These are phyloP conservation scores for Chiua virens DNA, from an alignment of 768 basidiomycete species.

Conservation along the genomic window DNA sequence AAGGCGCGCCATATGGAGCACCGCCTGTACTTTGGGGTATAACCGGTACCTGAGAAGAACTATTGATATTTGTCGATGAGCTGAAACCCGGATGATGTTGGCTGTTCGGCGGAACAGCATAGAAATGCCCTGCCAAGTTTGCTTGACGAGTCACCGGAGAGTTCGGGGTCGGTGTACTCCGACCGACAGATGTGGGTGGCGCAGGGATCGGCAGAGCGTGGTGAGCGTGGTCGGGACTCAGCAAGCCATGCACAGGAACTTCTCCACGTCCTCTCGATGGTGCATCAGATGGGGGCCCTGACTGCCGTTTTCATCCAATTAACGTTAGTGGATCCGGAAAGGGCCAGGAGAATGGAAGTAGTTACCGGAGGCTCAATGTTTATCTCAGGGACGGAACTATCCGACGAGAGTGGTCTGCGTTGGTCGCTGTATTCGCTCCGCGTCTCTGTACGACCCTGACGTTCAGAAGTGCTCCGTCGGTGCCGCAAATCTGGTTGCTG, in stretches of 20 bases:
- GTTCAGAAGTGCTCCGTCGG: conserved; percentile 23
- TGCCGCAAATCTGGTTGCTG: conserved; percentile 14
- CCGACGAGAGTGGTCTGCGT: conserved; percentile 29
- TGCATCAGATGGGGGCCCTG: conserved; percentile 32
- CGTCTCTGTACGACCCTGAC: conserved; percentile 23
- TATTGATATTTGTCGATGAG: not conserved
- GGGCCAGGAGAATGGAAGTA: conserved; percentile 2
- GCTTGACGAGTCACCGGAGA: conserved; percentile 5
- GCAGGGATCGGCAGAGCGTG: conserved; percentile 26
- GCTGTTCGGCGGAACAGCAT: conserved; percentile 7
- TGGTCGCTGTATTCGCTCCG: conserved; percentile 18
- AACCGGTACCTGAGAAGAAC: conserved; percentile 20
- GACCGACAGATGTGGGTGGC: conserved; percentile 11
- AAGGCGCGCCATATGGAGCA: conserved; percentile 5
- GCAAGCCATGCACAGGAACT: conserved; percentile 11
- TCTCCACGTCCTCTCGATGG: conserved; percentile 27
- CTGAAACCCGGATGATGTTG: conserved; percentile 14
- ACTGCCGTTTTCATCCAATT: conserved; percentile 19
- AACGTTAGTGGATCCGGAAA: conserved; percentile 15
- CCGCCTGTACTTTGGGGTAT: conserved; percentile 17
- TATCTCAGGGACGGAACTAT: conserved; percentile 36
- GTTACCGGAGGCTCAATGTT: conserved; percentile 31
- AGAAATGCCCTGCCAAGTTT: conserved; percentile 15
- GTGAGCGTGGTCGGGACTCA: conserved; percentile 35
- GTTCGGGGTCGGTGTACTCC: conserved; percentile 13